A percentile compares a stretch with the other conserved stretches of the same genome.
phyloP scores from a whole-genome alignment of 805 yeast genomes.

The Scheffersomyces lignosus region DNA sequence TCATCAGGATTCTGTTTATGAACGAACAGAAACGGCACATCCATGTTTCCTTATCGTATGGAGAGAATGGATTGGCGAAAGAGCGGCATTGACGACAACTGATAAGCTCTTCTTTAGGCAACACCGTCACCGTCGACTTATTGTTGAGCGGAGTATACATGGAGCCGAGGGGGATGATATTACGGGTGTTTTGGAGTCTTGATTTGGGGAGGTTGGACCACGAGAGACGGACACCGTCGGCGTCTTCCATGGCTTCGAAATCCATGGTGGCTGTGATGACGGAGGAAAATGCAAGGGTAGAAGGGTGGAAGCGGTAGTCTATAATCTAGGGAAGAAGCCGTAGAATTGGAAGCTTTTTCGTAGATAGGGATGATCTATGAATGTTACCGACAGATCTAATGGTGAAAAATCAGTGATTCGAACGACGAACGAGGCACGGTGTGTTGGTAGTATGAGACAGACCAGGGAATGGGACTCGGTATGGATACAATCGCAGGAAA shows the following conservation, averaged over 20 bases:
- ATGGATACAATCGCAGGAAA: too few species aligned
- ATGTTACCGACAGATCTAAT: too few species aligned
- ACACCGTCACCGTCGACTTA: constrained; percentile 36
- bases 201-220: constrained; percentile 67
- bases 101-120: constrained; percentile 42
- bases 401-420: too few species aligned
- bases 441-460: too few species aligned
- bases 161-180: constrained; percentile 56
- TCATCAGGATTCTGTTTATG: constrained; percentile 35
- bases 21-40: constrained; percentile 56
- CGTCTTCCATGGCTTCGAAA: constrained; percentile 63
- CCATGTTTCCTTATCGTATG: constrained; percentile 45
- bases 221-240: constrained; percentile 70
- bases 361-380: too few species aligned
- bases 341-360: too few species aligned
- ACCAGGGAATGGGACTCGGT: too few species aligned
- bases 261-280: constrained; percentile 32
- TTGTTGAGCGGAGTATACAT: constrained; percentile 60
- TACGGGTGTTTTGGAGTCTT: constrained; percentile 51
- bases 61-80: constrained; percentile 53
- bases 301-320: too few species aligned
- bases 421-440: too few species aligned
- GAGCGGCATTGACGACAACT: constrained; percentile 57
- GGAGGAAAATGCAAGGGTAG: too few species aligned
- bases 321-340: too few species aligned